Base-by-base conservation (phyloP, 768 basidiomycete genomes). In the Suillus americanus region DNA sequence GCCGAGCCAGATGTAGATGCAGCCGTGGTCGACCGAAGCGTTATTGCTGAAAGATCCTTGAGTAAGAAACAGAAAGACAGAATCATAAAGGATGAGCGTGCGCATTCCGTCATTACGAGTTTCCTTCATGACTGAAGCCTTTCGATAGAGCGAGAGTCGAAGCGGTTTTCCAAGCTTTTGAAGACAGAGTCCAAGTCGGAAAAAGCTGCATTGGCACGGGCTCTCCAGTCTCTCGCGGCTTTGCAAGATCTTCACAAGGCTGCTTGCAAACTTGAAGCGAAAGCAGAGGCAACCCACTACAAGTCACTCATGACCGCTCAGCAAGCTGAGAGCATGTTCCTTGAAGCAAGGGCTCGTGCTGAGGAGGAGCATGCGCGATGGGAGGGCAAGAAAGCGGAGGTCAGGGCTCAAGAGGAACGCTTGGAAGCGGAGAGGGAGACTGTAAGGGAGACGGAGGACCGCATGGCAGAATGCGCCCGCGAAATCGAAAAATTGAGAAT, bases 161-260 rank as follows among this genome's bases (percentile, higher is more conserved):
- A 84, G 69, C 81, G 78, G 45, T 77, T 93, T 41, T 84, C 87
- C 8, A 92, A 86, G 71, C 83, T 94, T 41, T 85, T 94, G 69
- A 87, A 84, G 74, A 75, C 80, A 1, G 92, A 92, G 74, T 89
- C 82, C 1, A 87, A 86, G 70, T 80, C 84, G 1, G 91, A 93
- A 75, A 86, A 86, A 72, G 79, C 83, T 65, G 82, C 89, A 0
- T 75, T 95, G 25, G 75, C 78, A 25, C 78, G 84, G 5, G 86
- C 88, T 4, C 81, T 93, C 68, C 82, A 81, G 62, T 89, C 90
- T 66, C 85, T 94, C 25, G 82, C 83, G 3, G 79, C 86, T 35
- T 74, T 93, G n/a, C 90, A 91, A 72, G 81, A 80, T 73, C 74
- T 89, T n/a, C 92, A 93, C 70, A 87, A 86, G 72, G 77, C 78